Percentiles rank a stretch among this genome's conserved stretches.
phyloP scores from a whole-genome alignment of 192 early-diverging fungal species.

The Coemansia sp. region DNA sequence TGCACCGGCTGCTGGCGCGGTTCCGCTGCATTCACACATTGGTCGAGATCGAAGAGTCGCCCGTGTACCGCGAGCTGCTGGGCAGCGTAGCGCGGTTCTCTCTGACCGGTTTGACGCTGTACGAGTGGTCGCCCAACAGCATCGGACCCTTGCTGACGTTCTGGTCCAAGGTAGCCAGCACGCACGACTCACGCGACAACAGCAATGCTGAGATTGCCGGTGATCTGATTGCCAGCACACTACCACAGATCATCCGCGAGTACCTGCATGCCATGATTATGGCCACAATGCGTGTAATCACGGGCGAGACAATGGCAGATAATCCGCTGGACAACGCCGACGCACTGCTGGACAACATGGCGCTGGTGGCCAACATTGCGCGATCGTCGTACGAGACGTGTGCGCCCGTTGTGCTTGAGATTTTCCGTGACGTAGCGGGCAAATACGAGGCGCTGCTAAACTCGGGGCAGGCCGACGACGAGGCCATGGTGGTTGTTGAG shows the following conservation, averaged over 20 bases:
- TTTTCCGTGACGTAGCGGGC: conserved; percentile 59
- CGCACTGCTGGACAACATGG: conserved; percentile 62
- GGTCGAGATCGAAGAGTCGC: conserved; percentile 72
- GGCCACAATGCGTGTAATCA: conserved; percentile 24
- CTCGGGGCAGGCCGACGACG: conserved; percentile 38
- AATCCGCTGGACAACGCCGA: conserved; percentile 52
- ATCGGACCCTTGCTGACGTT: conserved; percentile 75
- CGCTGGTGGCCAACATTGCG: conserved; percentile 65
- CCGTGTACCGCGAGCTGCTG: conserved; percentile 57
- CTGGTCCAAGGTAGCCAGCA: conserved; percentile 77
- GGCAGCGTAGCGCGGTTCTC: conserved; percentile 23
- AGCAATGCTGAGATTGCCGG: conserved; percentile 22
- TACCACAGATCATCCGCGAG: conserved; percentile 50
- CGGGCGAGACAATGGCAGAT: conserved; percentile 29
- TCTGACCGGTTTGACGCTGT: conserved; percentile 38
- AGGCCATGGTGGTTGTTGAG: conserved; percentile 53
- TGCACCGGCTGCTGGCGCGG: conserved; percentile 77
- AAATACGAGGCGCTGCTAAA: conserved; percentile 58
- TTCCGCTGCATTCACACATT: conserved; percentile 81
- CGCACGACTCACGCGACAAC: conserved; percentile 48
- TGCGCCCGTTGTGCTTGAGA: conserved; percentile 47
- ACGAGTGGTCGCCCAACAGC: conserved; percentile 71
- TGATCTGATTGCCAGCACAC: conserved; percentile 32
- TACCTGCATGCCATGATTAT: conserved; percentile 51
- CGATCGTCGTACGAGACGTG: conserved; percentile 67